Evolutionary conservation across 2,329 filamentous ascomycete species (phyloP).

Genomic region (Blastomyces parvus): DNA sequence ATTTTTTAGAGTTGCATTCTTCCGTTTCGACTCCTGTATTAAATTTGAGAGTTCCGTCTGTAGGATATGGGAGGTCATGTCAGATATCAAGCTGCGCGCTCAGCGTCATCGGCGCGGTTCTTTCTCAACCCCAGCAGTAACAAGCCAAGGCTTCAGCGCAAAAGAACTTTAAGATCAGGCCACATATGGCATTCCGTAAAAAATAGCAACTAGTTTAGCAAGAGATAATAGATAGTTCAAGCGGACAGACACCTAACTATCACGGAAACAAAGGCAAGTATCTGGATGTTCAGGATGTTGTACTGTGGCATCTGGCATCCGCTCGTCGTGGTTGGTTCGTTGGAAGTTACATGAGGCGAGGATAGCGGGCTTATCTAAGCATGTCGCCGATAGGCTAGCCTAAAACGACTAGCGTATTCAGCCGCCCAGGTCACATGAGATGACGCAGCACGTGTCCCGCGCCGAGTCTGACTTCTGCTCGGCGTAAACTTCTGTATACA

Average conservation of each 20-base stretch:
- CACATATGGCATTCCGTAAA: neutral
- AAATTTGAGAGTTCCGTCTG: slow-evolving; percentile 80
- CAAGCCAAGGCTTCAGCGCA: neutral
- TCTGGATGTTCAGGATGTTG: neutral
- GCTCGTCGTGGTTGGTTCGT: too few species aligned
- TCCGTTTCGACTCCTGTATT: slow-evolving; percentile 91
- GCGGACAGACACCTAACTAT: neutral
- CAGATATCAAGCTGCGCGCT: slow-evolving; percentile 17
- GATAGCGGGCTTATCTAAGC: neutral
- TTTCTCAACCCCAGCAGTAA: neutral
- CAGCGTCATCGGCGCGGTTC: neutral
- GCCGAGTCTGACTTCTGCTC: neutral
- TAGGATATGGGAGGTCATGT: slow-evolving; percentile 87
- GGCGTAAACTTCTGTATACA: neutral
- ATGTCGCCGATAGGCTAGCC: neutral
- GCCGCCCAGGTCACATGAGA: neutral
- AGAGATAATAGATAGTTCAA: neutral
- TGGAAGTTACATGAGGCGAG: too few species aligned
- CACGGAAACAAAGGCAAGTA: neutral
- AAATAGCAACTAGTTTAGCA: neutral
- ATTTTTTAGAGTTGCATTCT: slow-evolving; percentile 80
- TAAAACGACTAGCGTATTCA: neutral
- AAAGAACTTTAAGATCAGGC: neutral
- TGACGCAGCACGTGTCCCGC: slow-evolving; percentile 7
- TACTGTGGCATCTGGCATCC: neutral